Evolutionary conservation across 2,329 filamentous ascomycete species (phyloP).

Genomic region (Xylariaceae sp.): DNA sequence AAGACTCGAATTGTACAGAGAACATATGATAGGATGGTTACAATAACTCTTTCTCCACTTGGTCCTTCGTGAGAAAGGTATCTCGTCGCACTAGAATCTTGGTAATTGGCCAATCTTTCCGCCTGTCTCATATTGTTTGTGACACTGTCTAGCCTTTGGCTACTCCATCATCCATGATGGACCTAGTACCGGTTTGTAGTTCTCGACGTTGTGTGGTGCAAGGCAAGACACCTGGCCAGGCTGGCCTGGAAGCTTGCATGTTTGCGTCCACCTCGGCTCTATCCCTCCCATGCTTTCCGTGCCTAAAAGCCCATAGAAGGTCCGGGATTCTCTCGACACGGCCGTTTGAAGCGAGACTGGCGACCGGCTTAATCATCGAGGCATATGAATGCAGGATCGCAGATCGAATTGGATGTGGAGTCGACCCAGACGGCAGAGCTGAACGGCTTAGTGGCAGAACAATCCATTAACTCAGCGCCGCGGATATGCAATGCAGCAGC

Average conservation of each 20-base stretch:
- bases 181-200: slow-evolving; percentile 17
- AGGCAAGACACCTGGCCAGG: slow-evolving; percentile 17
- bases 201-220: slow-evolving; percentile 21
- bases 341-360: background rate
- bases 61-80: slow-evolving; percentile 22
- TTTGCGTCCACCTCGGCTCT: slow-evolving; percentile 21
- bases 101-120: slow-evolving; percentile 32
- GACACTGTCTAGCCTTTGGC: slow-evolving; percentile 20
- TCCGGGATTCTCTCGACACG: slow-evolving; percentile 1
- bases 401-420: background rate
- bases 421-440: too few relatives aligned
- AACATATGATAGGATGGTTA: slow-evolving; percentile 26
- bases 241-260: slow-evolving; percentile 22
- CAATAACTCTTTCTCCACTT: slow-evolving; percentile 21
- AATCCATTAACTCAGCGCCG: background rate
- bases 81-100: slow-evolving; percentile 27
- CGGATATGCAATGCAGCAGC: slow-evolving; percentile 5
- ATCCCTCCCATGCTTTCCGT: slow-evolving; percentile 10
- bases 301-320: slow-evolving; percentile 1
- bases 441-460: background rate
- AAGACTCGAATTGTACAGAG: slow-evolving; percentile 24
- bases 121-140: slow-evolving; percentile 29
- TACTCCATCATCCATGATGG: slow-evolving; percentile 16
- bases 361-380: background rate
- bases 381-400: background rate